phyloP scores from a whole-genome alignment of 2,329 filamentous ascomycete genomes.

The Tetracladium maxilliforme region DNA sequence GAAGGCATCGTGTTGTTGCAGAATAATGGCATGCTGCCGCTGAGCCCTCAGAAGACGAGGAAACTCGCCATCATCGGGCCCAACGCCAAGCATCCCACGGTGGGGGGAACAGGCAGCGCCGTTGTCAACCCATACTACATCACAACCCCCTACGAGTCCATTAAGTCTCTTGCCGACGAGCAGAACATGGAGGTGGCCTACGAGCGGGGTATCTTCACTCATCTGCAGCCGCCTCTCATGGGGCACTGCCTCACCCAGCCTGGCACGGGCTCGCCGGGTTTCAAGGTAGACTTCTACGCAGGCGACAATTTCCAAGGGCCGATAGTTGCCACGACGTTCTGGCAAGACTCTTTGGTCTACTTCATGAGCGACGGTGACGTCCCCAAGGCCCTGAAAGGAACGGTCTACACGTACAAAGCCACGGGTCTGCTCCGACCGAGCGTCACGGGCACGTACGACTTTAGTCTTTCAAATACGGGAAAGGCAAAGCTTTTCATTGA shows the following conservation, averaged over 20 bases:
- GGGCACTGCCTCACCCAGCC: constrained; percentile 2
- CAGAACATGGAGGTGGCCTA: constrained; percentile 4
- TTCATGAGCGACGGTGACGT: constrained; percentile 10
- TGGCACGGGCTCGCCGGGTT: constrained; percentile 1
- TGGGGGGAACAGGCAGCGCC: constrained; percentile 10
- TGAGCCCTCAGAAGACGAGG: constrained; percentile 2
- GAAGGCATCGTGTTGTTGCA: constrained; percentile 12
- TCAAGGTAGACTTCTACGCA: constrained; percentile 7
- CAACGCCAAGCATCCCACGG: constrained; percentile 6
- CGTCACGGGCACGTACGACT: constrained; percentile 13
- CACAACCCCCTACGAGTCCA: constrained; percentile 5
- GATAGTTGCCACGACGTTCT: constrained; percentile 4
- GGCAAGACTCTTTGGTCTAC: constrained; percentile 7
- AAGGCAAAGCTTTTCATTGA: constrained; percentile 18
- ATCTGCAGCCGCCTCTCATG: constrained; percentile 6
- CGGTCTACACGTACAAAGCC: constrained; percentile 12
- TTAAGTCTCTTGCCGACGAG: constrained; percentile 1
- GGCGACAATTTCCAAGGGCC: constrained; percentile 5
- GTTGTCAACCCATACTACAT: constrained; percentile 8
- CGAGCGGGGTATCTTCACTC: constrained; percentile 4
- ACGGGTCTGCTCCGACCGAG: constrained; percentile 12
- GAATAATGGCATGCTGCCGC: constrained; percentile 9
- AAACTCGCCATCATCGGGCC: constrained; percentile 9
- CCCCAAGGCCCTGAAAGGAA: constrained; percentile 7
- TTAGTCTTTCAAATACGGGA: constrained; percentile 16